Base-by-base conservation (phyloP, 164 flowering plant genomes). In the Aristolochia contorta region DNA sequence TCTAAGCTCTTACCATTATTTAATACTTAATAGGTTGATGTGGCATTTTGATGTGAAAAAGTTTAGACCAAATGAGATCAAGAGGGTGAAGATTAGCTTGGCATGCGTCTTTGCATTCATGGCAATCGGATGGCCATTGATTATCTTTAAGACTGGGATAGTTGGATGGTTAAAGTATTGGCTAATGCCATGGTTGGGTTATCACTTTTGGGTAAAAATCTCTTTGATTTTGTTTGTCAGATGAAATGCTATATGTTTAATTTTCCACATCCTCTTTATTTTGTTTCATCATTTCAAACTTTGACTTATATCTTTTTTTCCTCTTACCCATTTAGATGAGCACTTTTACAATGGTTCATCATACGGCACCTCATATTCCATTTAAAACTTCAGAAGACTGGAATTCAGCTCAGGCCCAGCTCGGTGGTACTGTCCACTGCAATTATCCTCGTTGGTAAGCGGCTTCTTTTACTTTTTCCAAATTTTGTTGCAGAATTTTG, bases 291-390 rank as follows among this genome's bases (percentile, higher is more conserved):
- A 6, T 49, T 20, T 12, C n/a, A 49, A 18, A 2, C 1, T 18
- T 18, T 18, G 19, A 49, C 53, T 8, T 18, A 49, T 49, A 20
- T 21, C 6, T 58, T 16, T 2, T 41, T 58, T 20, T 20, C 20
- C 47, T 15, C 19, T 37, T 54, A 43, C 14, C 25, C 20, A 9
- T 67, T 47, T 52, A 89, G 97, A 93, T 93, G 97, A 93, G 98
- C 65, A 90, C 96, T 54, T 93, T 87, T 71, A 93, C 98, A 15
- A 87, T 89, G 88, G 96, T 93, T 19, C 97, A 93, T 77, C 98
- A 93, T 67, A 87, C 96, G 0, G 96, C 98, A 54, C 98, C 97
- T 56, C 97, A 93, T 65, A 86, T 93, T 72, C 96, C 97, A 25
- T 93, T 93, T 74, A 89, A 69, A 67, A 24, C 59, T 47, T 60